Evolutionary conservation across 306 rosid species (phyloP).

Genomic region (Mimosa pudica): DNA sequence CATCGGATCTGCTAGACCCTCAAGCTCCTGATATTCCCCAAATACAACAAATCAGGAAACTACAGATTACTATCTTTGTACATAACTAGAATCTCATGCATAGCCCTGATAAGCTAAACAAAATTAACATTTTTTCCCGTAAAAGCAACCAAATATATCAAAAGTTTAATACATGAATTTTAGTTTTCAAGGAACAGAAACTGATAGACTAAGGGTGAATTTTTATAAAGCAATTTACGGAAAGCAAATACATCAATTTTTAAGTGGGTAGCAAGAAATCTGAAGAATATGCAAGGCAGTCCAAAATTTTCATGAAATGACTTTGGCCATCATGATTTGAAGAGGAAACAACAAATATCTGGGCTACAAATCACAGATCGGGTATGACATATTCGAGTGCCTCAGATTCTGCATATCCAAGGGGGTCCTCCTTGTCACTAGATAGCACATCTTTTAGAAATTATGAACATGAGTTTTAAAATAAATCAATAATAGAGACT

Average conservation of each 20-base stretch:
- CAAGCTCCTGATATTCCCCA: conserved; percentile 77
- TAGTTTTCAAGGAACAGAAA: conserved; percentile 2
- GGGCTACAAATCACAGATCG: conserved; percentile 45
- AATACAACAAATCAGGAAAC: conserved; percentile 27
- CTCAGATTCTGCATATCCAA: conserved; percentile 17
- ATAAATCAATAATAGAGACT: background rate
- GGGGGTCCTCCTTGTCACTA: conserved; percentile 17
- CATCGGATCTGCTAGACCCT: conserved; percentile 93
- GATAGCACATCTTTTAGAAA: conserved; percentile 12
- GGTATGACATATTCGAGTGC: conserved; percentile 16
- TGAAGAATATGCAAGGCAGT: conserved; percentile 17
- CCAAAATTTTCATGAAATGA: background rate
- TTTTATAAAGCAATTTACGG: background rate
- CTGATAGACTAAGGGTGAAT: background rate
- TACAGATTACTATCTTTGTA: background rate
- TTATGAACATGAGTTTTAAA: background rate
- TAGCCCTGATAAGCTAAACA: background rate
- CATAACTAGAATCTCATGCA: background rate
- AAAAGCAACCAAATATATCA: background rate
- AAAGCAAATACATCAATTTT: conserved; percentile 16
- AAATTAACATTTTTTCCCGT: background rate
- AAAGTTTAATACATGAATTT: background rate
- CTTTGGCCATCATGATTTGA: conserved; percentile 3
- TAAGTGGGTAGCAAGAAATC: conserved; percentile 17
- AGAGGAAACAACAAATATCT: conserved; percentile 17